These are phyloP conservation scores for Trametes villosa DNA, from an alignment of 768 basidiomycete genomes.

Conservation along the genomic window DNA sequence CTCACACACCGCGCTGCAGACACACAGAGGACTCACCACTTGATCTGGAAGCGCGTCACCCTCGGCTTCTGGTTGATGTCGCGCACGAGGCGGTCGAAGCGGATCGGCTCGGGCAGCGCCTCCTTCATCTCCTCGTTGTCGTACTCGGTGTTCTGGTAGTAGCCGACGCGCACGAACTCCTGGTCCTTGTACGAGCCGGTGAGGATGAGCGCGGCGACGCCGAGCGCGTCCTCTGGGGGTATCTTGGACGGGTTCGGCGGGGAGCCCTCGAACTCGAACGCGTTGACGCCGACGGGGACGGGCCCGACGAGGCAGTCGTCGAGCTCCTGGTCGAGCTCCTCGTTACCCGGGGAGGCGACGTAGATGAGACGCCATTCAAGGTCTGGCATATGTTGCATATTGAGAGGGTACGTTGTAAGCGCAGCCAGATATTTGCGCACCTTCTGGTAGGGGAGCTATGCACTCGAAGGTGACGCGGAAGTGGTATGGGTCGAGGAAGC, in stretches of 20 bases:
- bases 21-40: conserved; percentile 57
- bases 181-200: conserved; percentile 96
- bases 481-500: conserved; percentile 87
- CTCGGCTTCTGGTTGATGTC: conserved; percentile 91
- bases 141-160: conserved; percentile 99
- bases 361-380: conserved; percentile 98
- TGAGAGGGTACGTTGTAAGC: too few species aligned
- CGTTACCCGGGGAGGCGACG: conserved; percentile 91
- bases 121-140: conserved; percentile 92
- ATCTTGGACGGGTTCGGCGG: conserved; percentile 85
- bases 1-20: conserved; percentile 7
- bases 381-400: too few species aligned
- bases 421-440: too few species aligned
- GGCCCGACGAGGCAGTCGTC: conserved; percentile 98
- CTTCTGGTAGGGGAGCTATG: conserved; percentile 88
- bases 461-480: conserved; percentile 98
- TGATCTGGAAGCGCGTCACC: conserved; percentile 91
- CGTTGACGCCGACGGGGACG: conserved; percentile 94
- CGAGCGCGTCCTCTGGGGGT: conserved; percentile 88
- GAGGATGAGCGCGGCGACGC: conserved; percentile 95
- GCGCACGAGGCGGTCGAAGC: conserved; percentile 80
- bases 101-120: conserved; percentile 65
- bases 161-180: conserved; percentile 99
- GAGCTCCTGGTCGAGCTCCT: conserved; percentile 93
- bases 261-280: conserved; percentile 93